A percentile compares a stretch with the other conserved stretches of the same genome.
phyloP scores from a whole-genome alignment of 257 asterid genomes.

The Dorcoceras hygrometricum region DNA sequence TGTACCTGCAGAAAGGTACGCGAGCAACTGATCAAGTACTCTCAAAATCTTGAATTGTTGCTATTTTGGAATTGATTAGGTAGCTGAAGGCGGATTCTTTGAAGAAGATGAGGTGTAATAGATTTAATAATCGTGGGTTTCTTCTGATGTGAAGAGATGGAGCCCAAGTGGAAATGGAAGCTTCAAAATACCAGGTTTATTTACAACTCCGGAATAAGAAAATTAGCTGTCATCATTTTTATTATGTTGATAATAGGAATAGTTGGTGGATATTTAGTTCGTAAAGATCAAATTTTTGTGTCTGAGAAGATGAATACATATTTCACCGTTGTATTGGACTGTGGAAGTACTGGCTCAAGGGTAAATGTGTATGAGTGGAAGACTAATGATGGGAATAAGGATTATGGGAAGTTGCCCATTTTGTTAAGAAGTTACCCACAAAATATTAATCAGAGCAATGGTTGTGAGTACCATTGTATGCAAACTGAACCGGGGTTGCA shows the following conservation, averaged over 20 bases:
- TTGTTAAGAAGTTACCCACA: conserved; percentile 56
- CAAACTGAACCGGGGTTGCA: conserved; percentile 80
- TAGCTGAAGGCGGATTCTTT: conserved; percentile 11
- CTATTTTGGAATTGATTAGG: conserved; percentile 16
- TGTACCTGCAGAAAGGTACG: background rate
- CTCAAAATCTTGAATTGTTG: conserved; percentile 10
- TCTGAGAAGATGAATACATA: conserved; percentile 29
- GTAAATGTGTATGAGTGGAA: conserved; percentile 71
- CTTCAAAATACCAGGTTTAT: conserved; percentile 26
- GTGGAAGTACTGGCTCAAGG: conserved; percentile 89
- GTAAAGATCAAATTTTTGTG: conserved; percentile 22
- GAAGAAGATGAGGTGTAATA: background rate
- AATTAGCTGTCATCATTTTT: conserved; percentile 27
- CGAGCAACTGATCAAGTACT: conserved; percentile 23
- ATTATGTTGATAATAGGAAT: conserved; percentile 36
- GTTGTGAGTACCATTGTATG: conserved; percentile 72
- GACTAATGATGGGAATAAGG: conserved; percentile 28
- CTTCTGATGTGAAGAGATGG: conserved; percentile 37
- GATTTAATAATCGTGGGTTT: conserved; percentile 5
- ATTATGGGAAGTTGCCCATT: conserved; percentile 43
- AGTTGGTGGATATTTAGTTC: conserved; percentile 32
- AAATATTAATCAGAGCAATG: conserved; percentile 39
- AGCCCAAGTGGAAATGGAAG: conserved; percentile 61
- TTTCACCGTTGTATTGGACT: conserved; percentile 73
- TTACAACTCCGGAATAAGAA: conserved; percentile 32